These are phyloP conservation scores for Coemansia sp. DNA, from an alignment of 192 early-diverging fungal genomes.

Conservation along the genomic window DNA sequence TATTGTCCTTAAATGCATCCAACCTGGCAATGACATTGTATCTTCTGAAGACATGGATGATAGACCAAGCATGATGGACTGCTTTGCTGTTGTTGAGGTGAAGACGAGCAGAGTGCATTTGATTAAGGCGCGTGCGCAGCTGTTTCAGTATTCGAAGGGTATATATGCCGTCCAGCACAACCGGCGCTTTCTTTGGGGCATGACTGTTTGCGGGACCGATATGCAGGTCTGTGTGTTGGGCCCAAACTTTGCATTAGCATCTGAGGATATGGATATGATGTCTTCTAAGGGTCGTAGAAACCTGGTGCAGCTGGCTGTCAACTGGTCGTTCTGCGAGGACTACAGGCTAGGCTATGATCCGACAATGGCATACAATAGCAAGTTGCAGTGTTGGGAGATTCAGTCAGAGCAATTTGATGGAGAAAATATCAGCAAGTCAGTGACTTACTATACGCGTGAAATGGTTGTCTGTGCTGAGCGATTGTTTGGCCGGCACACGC, in stretches of 20 bases:
- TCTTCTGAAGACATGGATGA: not conserved
- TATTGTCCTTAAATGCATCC: not conserved
- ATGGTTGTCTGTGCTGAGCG: constrained; percentile 1
- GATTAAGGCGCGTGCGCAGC: constrained; percentile 1
- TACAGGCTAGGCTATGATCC: constrained; percentile 16
- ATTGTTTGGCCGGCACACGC: constrained; percentile 15
- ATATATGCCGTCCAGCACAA: constrained; percentile 1
- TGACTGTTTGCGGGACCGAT: not conserved
- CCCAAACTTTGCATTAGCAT: not conserved
- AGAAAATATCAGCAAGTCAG: not conserved
- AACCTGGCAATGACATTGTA: not conserved
- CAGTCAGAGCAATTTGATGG: not conserved
- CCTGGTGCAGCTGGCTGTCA: constrained; percentile 8
- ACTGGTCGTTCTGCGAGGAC: constrained; percentile 13
- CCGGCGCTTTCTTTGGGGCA: constrained; percentile 7
- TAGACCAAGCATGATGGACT: not conserved
- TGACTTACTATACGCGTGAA: constrained; percentile 5
- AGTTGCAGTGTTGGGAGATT: constrained; percentile 4
- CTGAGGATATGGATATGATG: constrained; percentile 3
- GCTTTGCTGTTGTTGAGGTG: not conserved
- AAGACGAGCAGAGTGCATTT: not conserved
- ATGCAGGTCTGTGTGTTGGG: constrained; percentile 7
- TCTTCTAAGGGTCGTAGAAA: not conserved
- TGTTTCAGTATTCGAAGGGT: constrained; percentile 3
- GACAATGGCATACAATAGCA: constrained; percentile 1